Evolutionary conservation across 805 yeast species (phyloP), one percentile per base, ranked within the genome.

Genomic region (Lachancea cidri): DNA sequence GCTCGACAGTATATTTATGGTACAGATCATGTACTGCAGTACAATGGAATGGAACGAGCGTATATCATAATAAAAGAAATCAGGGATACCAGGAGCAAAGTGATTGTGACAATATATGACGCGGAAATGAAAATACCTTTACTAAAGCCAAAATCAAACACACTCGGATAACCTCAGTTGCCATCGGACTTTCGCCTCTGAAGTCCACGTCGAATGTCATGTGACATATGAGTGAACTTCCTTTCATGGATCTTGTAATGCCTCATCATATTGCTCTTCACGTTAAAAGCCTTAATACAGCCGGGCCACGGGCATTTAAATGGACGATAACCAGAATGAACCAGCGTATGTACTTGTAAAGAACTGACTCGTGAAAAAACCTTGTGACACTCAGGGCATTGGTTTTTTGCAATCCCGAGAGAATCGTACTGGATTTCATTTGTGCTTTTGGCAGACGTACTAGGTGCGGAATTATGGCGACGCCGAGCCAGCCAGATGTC

Each of bases 291-390:
- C 52, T 80, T 77, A 0, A 77, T 77, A 62, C 95, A 86, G 18
- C 72, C 74, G 0, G 66, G 66, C 77, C 82, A 79, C 9, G 61
- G 58, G 54, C 86, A 81, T 38, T 61, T 60, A 55, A 74, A 80
- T 5, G 86, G 86, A 55, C 77, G 79, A 53, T 79, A 84, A 6
- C 86, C 86, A 0, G 86, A 79, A 58, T 86, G 95, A 3, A 84
- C 80, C 49, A 84, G 76, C 50, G 74, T 67, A 60, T 86, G 95
- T 4, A 86, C 84, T 42, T 79, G 82, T 42, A 86, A 65, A 0
- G 91, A 84, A 14, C 87, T 81, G 4, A 91, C 84, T 53, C 93
- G 73, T 47, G 82, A 80, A 63, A 86, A 83, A 37, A 74, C 76
- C 57, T 83, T 84, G 38, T 73, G 70, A 60, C 95, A 85, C 9